Conservation (phyloP, 495 filamentous ascomycete genomes). For the Neurospora sp. region DNA sequence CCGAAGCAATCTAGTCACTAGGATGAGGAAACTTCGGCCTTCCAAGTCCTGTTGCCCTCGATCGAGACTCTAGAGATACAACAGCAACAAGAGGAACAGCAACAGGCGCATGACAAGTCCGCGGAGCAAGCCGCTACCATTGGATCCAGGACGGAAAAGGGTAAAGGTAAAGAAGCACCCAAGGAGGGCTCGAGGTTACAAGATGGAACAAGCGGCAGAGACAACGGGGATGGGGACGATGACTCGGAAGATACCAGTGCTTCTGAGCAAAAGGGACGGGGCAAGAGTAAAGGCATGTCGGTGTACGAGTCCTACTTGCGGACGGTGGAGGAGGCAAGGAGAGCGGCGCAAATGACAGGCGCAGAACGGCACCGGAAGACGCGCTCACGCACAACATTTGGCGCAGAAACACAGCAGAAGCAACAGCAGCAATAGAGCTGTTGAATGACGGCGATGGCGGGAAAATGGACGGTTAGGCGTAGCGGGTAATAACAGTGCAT, state of each 20-base stretch:
- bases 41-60: neutral
- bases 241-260: neutral
- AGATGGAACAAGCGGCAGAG: neutral
- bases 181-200: conserved; percentile 1
- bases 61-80: neutral
- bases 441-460: neutral
- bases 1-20: neutral
- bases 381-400: neutral
- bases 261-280: neutral
- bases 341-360: neutral
- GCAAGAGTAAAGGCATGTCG: neutral
- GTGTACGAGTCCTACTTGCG: neutral
- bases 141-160: conserved; percentile 1
- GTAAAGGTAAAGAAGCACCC: neutral
- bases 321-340: neutral
- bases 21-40: conserved; percentile 1
- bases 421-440: neutral
- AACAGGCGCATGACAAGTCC: neutral
- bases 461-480: neutral
- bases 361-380: neutral
- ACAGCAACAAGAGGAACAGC: neutral
- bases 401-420: neutral
- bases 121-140: neutral
- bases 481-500: neutral
- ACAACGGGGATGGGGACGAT: neutral